Percentiles rank a stretch among this genome's conserved stretches.
phyloP scores from a whole-genome alignment of 805 yeast species.

The Torulaspora indica region DNA sequence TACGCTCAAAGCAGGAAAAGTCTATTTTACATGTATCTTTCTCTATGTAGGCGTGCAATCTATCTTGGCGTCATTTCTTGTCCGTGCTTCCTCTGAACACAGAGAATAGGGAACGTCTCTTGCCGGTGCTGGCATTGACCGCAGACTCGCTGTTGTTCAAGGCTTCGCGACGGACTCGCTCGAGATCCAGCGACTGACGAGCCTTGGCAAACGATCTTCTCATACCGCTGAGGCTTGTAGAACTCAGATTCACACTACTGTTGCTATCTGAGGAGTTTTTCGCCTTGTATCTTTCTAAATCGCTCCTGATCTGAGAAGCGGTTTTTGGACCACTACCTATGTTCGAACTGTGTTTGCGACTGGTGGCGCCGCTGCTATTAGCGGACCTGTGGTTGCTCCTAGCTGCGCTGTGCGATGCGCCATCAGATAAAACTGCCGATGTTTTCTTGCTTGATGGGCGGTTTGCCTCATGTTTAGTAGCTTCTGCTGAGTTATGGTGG shows the following conservation, averaged over 20 bases:
- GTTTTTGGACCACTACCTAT: slow-evolving; percentile 1
- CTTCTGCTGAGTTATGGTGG: slow-evolving; percentile 1
- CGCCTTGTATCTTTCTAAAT: slow-evolving; percentile 17
- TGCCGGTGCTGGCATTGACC: slow-evolving; percentile 12
- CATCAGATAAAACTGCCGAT: background rate
- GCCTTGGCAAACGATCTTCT: slow-evolving; percentile 26
- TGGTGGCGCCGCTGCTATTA: slow-evolving; percentile 4
- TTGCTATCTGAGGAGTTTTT: slow-evolving; percentile 17
- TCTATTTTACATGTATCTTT: slow-evolving; percentile 6
- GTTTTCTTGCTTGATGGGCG: slow-evolving; percentile 3
- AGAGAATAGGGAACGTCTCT: slow-evolving; percentile 31
- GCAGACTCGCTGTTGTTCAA: slow-evolving; percentile 12
- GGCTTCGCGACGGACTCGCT: slow-evolving; percentile 27
- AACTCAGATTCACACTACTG: slow-evolving; percentile 14
- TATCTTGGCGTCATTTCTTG: slow-evolving; percentile 15
- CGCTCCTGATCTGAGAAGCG: slow-evolving; percentile 9
- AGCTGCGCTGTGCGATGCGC: slow-evolving; percentile 1
- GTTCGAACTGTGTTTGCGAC: slow-evolving; percentile 13
- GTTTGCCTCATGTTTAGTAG: slow-evolving; percentile 2
- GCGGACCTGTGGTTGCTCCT: slow-evolving; percentile 6
- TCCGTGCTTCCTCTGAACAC: slow-evolving; percentile 24
- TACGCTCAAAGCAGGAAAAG: slow-evolving; percentile 1
- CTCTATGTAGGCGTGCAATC: slow-evolving; percentile 1
- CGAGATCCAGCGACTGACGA: slow-evolving; percentile 33
- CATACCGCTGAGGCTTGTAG: slow-evolving; percentile 10